These are phyloP conservation scores for Euphorbia schlechtendalii DNA, from an alignment of 441 rosid genomes.

Conservation along the genomic window DNA sequence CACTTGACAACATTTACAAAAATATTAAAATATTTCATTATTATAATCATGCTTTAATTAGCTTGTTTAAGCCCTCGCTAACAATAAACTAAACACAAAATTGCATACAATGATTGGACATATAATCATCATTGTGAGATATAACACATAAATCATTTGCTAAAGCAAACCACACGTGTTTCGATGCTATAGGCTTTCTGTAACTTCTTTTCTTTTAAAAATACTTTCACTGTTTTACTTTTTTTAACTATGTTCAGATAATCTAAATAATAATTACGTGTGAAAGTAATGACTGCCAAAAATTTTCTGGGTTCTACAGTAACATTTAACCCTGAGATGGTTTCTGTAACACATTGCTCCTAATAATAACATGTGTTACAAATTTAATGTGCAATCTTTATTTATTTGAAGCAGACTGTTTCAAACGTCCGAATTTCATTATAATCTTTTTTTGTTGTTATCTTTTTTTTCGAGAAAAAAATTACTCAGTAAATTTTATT, in stretches of 20 bases:
- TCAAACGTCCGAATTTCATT: too few species aligned
- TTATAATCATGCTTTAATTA: slow-evolving; percentile 1
- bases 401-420: too few species aligned
- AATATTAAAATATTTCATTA: slow-evolving; percentile 1
- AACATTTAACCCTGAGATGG: too few species aligned
- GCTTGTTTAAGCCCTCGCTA: neutral
- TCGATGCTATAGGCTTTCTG: slow-evolving; percentile 4
- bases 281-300: neutral
- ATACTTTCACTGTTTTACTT: neutral
- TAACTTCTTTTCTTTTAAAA: neutral
- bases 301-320: too few species aligned
- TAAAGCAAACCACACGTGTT: slow-evolving; percentile 22
- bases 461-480: too few species aligned
- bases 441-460: too few species aligned
- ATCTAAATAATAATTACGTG: neutral
- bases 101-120: slow-evolving; percentile 14
- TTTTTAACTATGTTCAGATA: slow-evolving; percentile 16
- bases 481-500: too few species aligned
- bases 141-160: slow-evolving; percentile 11
- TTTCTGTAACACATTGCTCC: too few species aligned
- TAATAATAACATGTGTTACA: too few species aligned
- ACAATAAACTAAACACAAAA: slow-evolving; percentile 10
- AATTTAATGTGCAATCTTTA: too few species aligned
- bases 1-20: slow-evolving; percentile 3
- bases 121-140: neutral